Conservation (phyloP, 305 asterid species). For the Fraxinus angustifolia region DNA sequence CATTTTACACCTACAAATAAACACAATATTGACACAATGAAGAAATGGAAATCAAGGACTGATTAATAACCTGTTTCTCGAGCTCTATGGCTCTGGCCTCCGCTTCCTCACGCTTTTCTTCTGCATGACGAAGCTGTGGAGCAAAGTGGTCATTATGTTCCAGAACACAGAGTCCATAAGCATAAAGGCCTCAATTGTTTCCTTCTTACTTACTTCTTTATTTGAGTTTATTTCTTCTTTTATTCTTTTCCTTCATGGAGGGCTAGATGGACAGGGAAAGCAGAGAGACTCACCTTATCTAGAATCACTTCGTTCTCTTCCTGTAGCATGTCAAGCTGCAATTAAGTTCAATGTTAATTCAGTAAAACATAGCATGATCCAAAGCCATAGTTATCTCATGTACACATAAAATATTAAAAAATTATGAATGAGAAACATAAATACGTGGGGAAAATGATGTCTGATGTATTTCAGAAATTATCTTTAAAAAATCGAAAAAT, state of each 20-base stretch:
- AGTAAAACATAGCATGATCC: conserved; percentile 15
- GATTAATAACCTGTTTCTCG: conserved; percentile 77
- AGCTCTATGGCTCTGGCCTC: conserved; percentile 90
- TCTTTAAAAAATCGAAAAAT: conserved; percentile 18
- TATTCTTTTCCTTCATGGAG: conserved; percentile 6
- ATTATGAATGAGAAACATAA: conserved; percentile 17
- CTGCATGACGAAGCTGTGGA: conserved; percentile 79
- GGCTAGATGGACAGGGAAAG: conserved; percentile 2
- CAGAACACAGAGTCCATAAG: conserved; percentile 17
- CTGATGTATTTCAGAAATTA: conserved; percentile 14
- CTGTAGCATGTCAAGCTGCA: conserved; percentile 97
- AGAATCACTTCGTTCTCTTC: conserved; percentile 79
- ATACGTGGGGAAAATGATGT: conserved; percentile 12
- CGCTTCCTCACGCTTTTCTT: conserved; percentile 85
- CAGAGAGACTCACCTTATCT: conserved; percentile 71
- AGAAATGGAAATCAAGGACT: conserved; percentile 1
- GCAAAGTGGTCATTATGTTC: conserved; percentile 33
- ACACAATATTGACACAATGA: conserved; percentile 15
- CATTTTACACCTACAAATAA: not conserved
- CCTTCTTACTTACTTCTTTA: conserved; percentile 9
- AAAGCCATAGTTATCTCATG: conserved; percentile 2
- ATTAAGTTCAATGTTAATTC: conserved; percentile 25
- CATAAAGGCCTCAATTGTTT: not conserved
- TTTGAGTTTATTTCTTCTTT: not conserved
- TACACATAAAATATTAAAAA: conserved; percentile 10